These are phyloP conservation scores for Arthrocladium fulminans DNA, from an alignment of 2,329 filamentous ascomycete genomes.

Conservation along the genomic window DNA sequence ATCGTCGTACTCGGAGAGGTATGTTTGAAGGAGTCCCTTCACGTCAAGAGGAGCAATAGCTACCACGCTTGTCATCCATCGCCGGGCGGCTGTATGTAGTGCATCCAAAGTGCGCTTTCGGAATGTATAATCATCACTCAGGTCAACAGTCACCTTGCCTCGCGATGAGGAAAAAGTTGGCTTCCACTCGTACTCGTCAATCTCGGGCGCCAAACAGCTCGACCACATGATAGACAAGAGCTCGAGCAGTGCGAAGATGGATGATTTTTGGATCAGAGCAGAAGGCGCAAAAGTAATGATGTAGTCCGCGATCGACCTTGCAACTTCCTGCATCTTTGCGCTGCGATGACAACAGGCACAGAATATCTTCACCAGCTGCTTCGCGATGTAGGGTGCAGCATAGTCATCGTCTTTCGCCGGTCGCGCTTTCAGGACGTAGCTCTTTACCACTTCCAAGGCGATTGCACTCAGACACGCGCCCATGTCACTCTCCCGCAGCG, in stretches of 20 bases:
- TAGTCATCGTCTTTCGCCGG: slow-evolving; percentile 65
- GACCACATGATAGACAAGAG: slow-evolving; percentile 90
- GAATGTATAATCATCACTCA: slow-evolving; percentile 88
- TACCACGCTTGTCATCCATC: slow-evolving; percentile 73
- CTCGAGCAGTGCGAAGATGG: slow-evolving; percentile 86
- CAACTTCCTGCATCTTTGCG: slow-evolving; percentile 79
- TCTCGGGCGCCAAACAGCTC: slow-evolving; percentile 87
- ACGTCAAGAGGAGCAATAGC: slow-evolving; percentile 83
- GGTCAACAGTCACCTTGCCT: slow-evolving; percentile 70
- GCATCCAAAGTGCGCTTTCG: slow-evolving; percentile 69
- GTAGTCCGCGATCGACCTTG: slow-evolving; percentile 71
- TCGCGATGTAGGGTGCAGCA: slow-evolving; percentile 82
- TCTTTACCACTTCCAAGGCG: slow-evolving; percentile 61
- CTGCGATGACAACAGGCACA: slow-evolving; percentile 89
- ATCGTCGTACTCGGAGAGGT: slow-evolving; percentile 89
- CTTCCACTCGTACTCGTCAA: slow-evolving; percentile 82
- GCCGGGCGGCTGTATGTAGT: slow-evolving; percentile 65
- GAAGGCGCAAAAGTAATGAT: slow-evolving; percentile 81
- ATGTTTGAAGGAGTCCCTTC: slow-evolving; percentile 87
- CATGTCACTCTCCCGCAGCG: slow-evolving; percentile 55
- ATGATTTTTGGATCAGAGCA: slow-evolving; percentile 77
- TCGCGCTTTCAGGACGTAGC: slow-evolving; percentile 69
- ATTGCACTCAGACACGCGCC: slow-evolving; percentile 56
- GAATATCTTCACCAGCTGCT: slow-evolving; percentile 78
- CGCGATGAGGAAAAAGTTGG: slow-evolving; percentile 69